Evolutionary conservation across 306 rosid species (phyloP).

Genomic region (Lathyrus aphaca): DNA sequence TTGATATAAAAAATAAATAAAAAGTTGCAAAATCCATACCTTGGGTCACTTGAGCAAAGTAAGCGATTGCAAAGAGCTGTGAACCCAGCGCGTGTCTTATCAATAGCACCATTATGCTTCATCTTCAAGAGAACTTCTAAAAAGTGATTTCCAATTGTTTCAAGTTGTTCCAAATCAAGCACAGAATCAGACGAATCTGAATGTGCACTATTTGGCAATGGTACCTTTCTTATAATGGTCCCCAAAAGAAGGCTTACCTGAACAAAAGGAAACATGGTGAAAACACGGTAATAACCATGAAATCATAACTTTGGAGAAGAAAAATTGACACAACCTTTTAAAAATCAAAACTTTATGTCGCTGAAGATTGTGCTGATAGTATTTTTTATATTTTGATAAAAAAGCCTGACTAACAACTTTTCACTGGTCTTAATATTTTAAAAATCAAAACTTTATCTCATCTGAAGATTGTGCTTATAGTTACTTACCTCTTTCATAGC

Average conservation of each 20-base stretch:
- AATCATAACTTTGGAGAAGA: background rate
- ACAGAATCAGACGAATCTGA: conserved; percentile 60
- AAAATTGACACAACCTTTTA: background rate
- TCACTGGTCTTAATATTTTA: background rate
- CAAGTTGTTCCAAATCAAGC: conserved; percentile 82
- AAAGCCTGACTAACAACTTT: background rate
- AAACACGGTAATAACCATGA: conserved; percentile 17
- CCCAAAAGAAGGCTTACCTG: conserved; percentile 99
- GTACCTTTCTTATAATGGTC: conserved; percentile 86
- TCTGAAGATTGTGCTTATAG: no score
- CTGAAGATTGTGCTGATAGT: background rate
- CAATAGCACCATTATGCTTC: conserved; percentile 99
- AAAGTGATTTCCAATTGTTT: conserved; percentile 89
- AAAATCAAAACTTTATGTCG: background rate
- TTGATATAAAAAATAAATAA: conserved; percentile 25
- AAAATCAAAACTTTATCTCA: no score
- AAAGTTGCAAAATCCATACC: conserved; percentile 47
- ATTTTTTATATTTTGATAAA: background rate
- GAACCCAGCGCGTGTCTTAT: conserved; percentile 97
- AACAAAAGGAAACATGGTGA: conserved; percentile 35
- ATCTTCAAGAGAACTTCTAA: conserved; percentile 96
- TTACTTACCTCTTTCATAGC: conserved; percentile 96
- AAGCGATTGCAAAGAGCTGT: conserved; percentile 96
- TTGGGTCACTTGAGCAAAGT: conserved; percentile 86
- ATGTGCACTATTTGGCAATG: conserved; percentile 60